Percentiles rank a stretch among this genome's conserved stretches.
phyloP scores from a whole-genome alignment of 2,329 filamentous ascomycete species.

The Alternaria sp. region DNA sequence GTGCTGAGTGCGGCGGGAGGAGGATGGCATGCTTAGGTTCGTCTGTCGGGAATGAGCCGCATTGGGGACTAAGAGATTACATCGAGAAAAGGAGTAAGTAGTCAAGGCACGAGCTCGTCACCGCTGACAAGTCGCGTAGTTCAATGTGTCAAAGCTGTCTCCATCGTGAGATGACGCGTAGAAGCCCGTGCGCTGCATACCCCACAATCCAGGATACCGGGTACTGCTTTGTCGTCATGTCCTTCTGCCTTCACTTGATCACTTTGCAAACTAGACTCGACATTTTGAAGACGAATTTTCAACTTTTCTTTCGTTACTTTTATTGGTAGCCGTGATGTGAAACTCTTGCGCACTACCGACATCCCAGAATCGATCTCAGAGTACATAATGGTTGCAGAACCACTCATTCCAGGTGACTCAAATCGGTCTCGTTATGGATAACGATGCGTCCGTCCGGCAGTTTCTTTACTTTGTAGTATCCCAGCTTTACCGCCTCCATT shows the following conservation, averaged over 20 bases:
- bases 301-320: not conserved
- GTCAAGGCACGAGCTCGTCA: constrained; percentile 3
- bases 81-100: not conserved
- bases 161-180: constrained; percentile 12
- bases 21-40: constrained; percentile 19
- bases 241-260: not conserved
- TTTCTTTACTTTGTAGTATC: not conserved
- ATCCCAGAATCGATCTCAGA: not conserved
- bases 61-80: not conserved
- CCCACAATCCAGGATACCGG: constrained; percentile 7
- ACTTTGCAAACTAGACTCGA: not conserved
- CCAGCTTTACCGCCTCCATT: not conserved
- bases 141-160: not conserved
- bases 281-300: not conserved
- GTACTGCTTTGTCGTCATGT: not conserved
- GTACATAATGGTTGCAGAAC: not conserved
- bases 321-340: not conserved
- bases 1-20: constrained; percentile 19
- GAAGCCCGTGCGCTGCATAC: constrained; percentile 18
- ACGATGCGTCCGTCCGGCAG: not conserved
- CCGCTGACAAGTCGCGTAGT: not conserved
- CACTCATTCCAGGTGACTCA: not conserved
- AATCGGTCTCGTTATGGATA: not conserved
- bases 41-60: not conserved
- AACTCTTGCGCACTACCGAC: not conserved